Evolutionary conservation across 306 rosid species (phyloP), one percentile per base, ranked within the genome.

Genomic region (Gynostemma pentaphyllum): DNA sequence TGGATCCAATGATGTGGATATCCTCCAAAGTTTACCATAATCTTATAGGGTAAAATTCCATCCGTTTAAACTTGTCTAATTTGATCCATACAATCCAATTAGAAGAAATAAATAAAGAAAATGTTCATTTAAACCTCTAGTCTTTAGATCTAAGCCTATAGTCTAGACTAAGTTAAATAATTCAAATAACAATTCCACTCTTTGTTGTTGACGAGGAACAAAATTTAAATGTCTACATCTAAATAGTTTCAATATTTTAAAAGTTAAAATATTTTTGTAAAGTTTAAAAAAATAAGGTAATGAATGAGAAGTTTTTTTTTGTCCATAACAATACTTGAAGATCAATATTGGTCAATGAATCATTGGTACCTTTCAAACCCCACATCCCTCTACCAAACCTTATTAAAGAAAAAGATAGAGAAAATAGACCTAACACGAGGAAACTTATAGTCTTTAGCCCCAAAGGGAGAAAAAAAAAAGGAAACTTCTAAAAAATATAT

Each of bases 321-420:
- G 62, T 29, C 32, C 39, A 54, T 29, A 28, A 54, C 29, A 15
- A 54, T 13, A 29, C 15, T 29, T 54, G 40, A 28, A 29, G 40
- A 54, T 54, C 60, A 28, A 52, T n/a, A n/a, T n/a, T 26, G 61
- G 61, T 53, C 61, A 53, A 53, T 54, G 62, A 54, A 54, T 29
- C 62, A 54, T 7, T 8, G 41, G 41, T n/a, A 29, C 60, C 23
- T 53, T 27, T 28, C 14, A 0, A 49, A 53, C 60, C 60, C 60
- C 39, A 53, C 60, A 28, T 2, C 8, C 28, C 13, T 28, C 60
- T 53, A 53, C 41, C 41, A 30, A 54, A 54, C 41, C 62, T 29
- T 54, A 54, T 28, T n/a, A 5, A 27, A n/a, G 39, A 53, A 52
- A 27, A 52, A 0, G 9, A 52, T 26, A 2, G 39, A 21, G 26